Percentiles rank a stretch among this genome's conserved stretches.
Evolutionary conservation across 2,329 filamentous ascomycete genomes (phyloP).

Genomic region (Orbilia javanica): DNA sequence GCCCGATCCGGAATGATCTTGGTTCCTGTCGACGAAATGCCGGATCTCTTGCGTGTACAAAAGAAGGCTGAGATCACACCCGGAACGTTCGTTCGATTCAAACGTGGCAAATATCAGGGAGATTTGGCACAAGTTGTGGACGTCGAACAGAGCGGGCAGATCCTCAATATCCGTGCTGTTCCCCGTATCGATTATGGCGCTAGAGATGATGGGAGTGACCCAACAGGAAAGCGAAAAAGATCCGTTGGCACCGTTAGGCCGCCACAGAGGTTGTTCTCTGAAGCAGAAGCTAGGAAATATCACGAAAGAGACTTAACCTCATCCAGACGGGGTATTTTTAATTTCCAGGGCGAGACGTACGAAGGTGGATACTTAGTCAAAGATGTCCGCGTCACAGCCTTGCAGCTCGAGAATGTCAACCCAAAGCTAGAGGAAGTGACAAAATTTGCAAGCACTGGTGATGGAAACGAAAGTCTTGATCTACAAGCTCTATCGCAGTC

Average conservation of each 20-base stretch:
- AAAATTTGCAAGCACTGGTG: conserved; percentile 87
- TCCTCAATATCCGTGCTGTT: conserved; percentile 87
- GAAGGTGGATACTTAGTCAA: conserved; percentile 93
- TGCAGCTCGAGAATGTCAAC: conserved; percentile 90
- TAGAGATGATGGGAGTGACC: conserved; percentile 78
- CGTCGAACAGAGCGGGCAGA: conserved; percentile 90
- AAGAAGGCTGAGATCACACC: conserved; percentile 87
- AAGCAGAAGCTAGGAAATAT: conserved; percentile 89
- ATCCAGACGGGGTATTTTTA: conserved; percentile 77
- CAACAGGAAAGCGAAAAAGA: conserved; percentile 81
- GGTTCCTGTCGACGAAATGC: conserved; percentile 97
- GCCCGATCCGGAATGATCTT: conserved; percentile 86
- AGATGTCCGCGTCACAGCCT: conserved; percentile 87
- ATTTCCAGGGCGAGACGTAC: conserved; percentile 88
- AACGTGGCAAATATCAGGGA: conserved; percentile 82
- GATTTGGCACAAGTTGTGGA: conserved; percentile 93
- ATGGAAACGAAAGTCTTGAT: conserved; percentile 93
- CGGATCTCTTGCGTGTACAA: conserved; percentile 88
- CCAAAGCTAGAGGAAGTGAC: conserved; percentile 95
- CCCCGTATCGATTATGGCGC: conserved; percentile 92
- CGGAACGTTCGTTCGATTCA: conserved; percentile 91
- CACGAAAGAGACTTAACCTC: conserved; percentile 74
- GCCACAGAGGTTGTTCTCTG: conserved; percentile 90
- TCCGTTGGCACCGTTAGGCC: conserved; percentile 76
- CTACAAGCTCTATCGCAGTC: conserved; percentile 90